phyloP scores from a whole-genome alignment of 352 stramenopile genomes.

The Thraustochytrium aureum region DNA sequence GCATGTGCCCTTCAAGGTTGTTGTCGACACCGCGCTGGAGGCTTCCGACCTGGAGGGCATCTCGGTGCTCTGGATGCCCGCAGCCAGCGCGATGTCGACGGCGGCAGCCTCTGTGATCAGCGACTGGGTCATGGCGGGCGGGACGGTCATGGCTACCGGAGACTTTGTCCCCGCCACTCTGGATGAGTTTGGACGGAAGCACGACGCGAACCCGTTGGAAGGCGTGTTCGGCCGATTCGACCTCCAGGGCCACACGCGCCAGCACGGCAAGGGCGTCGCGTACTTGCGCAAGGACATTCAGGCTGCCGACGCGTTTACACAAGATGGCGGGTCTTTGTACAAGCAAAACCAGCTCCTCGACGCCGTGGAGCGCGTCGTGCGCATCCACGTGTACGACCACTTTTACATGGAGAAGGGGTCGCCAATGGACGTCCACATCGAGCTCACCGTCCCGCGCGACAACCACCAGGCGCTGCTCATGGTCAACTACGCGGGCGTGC shows the following conservation, averaged over 20 bases:
- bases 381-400: too few relatives aligned
- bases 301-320: neutral
- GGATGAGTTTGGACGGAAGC: neutral
- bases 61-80: constrained; percentile 7
- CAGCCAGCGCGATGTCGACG: neutral
- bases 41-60: constrained; percentile 17
- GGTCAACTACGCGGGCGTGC: constrained; percentile 36
- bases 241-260: neutral
- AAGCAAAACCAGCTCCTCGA: neutral
- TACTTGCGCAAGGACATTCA: neutral
- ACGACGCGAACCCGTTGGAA: neutral
- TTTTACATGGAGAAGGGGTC: too few relatives aligned
- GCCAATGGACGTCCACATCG: constrained; percentile 23
- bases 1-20: constrained; percentile 45
- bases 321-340: neutral
- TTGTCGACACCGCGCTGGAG: neutral
- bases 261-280: neutral
- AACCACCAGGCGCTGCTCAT: constrained; percentile 21
- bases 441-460: neutral
- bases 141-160: neutral
- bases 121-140: constrained; percentile 29
- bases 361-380: neutral
- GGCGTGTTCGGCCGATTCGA: neutral
- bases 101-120: constrained; percentile 15
- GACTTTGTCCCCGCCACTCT: neutral